Base-by-base conservation (phyloP, 116 monocot species). In the Iris pallida region DNA sequence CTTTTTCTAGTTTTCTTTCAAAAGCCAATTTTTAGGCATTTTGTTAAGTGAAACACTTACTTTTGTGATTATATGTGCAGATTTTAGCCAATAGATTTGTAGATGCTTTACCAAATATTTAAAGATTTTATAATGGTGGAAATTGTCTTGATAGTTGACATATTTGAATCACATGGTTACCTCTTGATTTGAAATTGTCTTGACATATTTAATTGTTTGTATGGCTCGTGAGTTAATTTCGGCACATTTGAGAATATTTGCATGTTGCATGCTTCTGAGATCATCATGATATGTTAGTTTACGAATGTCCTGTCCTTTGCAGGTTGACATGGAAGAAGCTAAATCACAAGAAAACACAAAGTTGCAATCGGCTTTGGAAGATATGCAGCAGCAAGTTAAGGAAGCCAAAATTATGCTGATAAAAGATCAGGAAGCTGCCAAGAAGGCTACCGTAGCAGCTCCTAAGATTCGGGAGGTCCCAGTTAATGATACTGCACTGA, bases 301-400 rank as follows among this genome's bases (percentile, higher is more conserved):
- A 64, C 20, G 55, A 13, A 55, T 47, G 17, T 8, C 16, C 53
- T 48, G 44, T 49, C 55, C 8, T 61, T 76, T 82, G 68, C 56
- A 99, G 99, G 84, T 73, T 81, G 90, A 99, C 63, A 66, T 93
- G 66, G 99, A 93, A 72, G 93, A 90, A 75, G 75, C 88, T 15
- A 99, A 99, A 75, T 81, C 80, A 66, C 90, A 90, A 78, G 99
- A 99, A 79, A 93, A 90, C 75, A 68, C 85, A 53, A 93, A 85
- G 66, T 66, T 99, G 61, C 86, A 90, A 76, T 76, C 77, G 66
- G 76, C 86, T 9, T 76, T 99, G 67, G 76, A 85, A 44, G 84
- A 88, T 45, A 79, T 88, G 82, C 78, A 85, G 63, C 64, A 75
- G 41, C 74, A 93, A 63, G 82, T 83, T 64, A 82, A 84, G 20